Base-by-base conservation (phyloP, 495 filamentous ascomycete genomes). In the Lophium mytilinum region DNA sequence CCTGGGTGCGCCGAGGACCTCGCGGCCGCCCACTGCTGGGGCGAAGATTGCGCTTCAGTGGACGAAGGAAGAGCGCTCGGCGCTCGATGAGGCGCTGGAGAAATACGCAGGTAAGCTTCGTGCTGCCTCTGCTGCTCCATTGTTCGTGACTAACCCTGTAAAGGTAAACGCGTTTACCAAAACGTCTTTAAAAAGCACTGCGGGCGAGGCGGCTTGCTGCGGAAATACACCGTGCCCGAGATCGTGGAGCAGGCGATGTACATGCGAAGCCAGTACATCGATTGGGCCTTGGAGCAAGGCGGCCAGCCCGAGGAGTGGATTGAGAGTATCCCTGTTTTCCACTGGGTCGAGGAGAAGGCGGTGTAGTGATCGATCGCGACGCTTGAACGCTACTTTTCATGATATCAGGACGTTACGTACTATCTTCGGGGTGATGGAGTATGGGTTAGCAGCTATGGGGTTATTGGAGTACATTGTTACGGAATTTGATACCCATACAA, bases 141-240 rank as follows among this genome's bases (percentile, higher is more conserved):
- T 53, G 11, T 3, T 5, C n/a, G 14, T 41, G 3, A 11, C 1
- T 57, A 42, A 33, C 15, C 19, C 17, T 37, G 37, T 47, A 51
- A 15, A 30, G 66, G 61, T 33, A 42, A 37, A 2, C 15, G 55
- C 10, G 69, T 70, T 14, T 70, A 66, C 43, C 53, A 62, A 37
- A 46, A 50, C 5, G 62, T 68, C 3, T 69, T 73, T 37, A 33
- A 55, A 40, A 37, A 42, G 36, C 66, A 65, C 50, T 72, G 70
- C 47, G 17, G 42, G 7, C 53, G 37, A 2, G 42, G 48, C 12
- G 58, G 59, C 15, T 9, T 43, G 7, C 43, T 72, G 42, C 56
- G 66, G 10, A 11, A 54, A 5, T 69, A 54, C 48, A 69, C 33
- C 45, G 69, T 69, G 15, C 49, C 56, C 21, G 69, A 73, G 46